A percentile compares a stretch with the other conserved stretches of the same genome.
phyloP scores from a whole-genome alignment of 78 protist genomes.

The Emiliania huxleyi region DNA sequence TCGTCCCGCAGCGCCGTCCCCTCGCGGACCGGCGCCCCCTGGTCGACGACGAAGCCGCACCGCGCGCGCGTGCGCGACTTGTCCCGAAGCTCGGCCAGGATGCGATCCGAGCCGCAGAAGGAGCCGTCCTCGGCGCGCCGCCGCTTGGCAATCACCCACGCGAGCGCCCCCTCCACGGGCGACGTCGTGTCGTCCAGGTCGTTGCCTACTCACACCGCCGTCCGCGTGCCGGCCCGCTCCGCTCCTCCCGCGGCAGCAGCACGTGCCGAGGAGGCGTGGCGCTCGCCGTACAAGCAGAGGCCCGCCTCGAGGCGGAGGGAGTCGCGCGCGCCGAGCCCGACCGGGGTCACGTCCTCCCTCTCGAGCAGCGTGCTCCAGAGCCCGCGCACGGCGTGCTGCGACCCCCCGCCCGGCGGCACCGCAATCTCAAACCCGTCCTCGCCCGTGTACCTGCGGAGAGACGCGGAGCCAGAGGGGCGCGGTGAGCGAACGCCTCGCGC shows the following conservation, averaged over 20 bases:
- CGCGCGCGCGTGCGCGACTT: slow-evolving; percentile 52
- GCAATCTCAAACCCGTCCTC: slow-evolving; percentile 97
- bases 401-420: slow-evolving; percentile 19
- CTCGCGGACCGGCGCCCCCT: slow-evolving; percentile 87
- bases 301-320: slow-evolving; percentile 95
- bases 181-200: slow-evolving; percentile 82
- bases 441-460: too few relatives aligned
- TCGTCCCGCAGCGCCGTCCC: background rate
- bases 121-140: slow-evolving; percentile 78
- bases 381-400: background rate
- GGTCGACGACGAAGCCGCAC: slow-evolving; percentile 64
- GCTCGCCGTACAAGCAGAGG: slow-evolving; percentile 95
- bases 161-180: slow-evolving; percentile 84
- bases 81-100: slow-evolving; percentile 71
- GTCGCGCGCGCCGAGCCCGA: slow-evolving; percentile 96
- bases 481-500: too few relatives aligned
- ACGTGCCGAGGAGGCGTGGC: too few relatives aligned
- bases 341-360: background rate
- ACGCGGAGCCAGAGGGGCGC: too few relatives aligned
- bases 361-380: background rate
- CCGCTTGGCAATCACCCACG: slow-evolving; percentile 84
- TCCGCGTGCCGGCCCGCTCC: too few relatives aligned
- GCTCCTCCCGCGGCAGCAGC: too few relatives aligned
- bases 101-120: slow-evolving; percentile 83
- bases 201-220: too few relatives aligned